Evolutionary conservation across 1,139 yeast species (phyloP).

Genomic region (Candida albicans): DNA sequence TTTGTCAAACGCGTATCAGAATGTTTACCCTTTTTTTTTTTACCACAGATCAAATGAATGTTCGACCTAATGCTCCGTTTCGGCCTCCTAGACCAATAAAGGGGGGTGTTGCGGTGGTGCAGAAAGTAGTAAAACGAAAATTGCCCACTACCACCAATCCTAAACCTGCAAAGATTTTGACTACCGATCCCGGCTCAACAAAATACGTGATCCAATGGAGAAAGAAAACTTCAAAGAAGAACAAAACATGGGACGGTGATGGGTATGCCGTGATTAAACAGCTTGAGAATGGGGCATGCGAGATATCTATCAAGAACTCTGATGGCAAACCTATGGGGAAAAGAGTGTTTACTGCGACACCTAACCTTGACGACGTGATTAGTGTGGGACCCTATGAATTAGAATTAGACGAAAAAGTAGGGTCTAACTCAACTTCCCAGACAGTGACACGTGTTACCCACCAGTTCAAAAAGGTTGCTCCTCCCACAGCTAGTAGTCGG

Average conservation of each 20-base stretch:
- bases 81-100: conserved; percentile 32
- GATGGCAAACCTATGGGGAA: conserved; percentile 21
- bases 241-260: conserved; percentile 96
- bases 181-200: conserved; percentile 1
- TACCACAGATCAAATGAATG: conserved; percentile 8
- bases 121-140: background rate
- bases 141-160: background rate
- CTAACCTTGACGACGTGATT: conserved; percentile 39
- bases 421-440: conserved; percentile 2
- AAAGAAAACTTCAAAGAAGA: conserved; percentile 69
- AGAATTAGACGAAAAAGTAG: conserved; percentile 49
- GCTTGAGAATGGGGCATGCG: conserved; percentile 6
- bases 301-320: conserved; percentile 17
- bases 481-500: conserved; percentile 5
- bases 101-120: background rate
- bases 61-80: conserved; percentile 34
- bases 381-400: conserved; percentile 53
- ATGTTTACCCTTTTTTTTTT: background rate
- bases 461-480: conserved; percentile 13
- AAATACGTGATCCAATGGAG: conserved; percentile 60
- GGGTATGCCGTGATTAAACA: conserved; percentile 48
- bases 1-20: conserved; percentile 1
- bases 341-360: conserved; percentile 11
- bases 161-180: conserved; percentile 1
- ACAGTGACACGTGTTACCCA: background rate